Evolutionary conservation across 192 early-diverging fungal species (phyloP), one percentile per base, ranked within the genome.

Genomic region (Backusella tuberculispora): DNA sequence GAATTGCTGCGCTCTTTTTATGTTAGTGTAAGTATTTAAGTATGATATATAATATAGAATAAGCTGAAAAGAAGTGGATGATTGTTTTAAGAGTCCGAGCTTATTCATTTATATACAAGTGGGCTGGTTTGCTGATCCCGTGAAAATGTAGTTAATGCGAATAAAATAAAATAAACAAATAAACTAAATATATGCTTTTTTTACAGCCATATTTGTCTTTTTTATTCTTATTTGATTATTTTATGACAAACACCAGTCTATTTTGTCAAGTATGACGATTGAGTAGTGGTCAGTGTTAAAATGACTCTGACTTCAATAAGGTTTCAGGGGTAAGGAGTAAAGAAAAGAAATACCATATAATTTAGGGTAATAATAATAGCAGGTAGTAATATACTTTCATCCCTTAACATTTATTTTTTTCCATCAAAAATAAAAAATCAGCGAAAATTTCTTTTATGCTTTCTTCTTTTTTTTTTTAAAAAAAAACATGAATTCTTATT

Each of bases 351-450:
- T 50, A 6, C 15, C n/a, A 50, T 15, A 50, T 7, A 19, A 50
- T 50, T 48, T 50, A 8, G n/a, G n/a, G n/a, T n/a, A 50, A 50
- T n/a, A 50, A 50, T 50, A 50, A 17, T 8, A 50, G 17, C 6
- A 50, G n/a, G n/a, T n/a, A 50, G 47, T 8, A 50, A 50, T 50
- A 50, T 50, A 50, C 47, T 50, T 50, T 4, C 47, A 50, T 50
- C 47, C n/a, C 47, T 50, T 19, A 50, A n/a, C 47, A 17, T 50
- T 50, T 50, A 50, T n/a, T 53, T 8, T 9, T 53, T 19, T 19
- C 0, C 19, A 19, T 53, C n/a, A 53, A 53, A 53, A 53, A 53
- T 19, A 53, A 53, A 53, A 53, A 19, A 53, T 19, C 19, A 53
- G 8, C 2, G 47, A 34, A 34, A 13, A 2, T 17, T 8, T 50